Evolutionary conservation across 805 yeast genomes (phyloP).

Genomic region (Candida stauntonica): DNA sequence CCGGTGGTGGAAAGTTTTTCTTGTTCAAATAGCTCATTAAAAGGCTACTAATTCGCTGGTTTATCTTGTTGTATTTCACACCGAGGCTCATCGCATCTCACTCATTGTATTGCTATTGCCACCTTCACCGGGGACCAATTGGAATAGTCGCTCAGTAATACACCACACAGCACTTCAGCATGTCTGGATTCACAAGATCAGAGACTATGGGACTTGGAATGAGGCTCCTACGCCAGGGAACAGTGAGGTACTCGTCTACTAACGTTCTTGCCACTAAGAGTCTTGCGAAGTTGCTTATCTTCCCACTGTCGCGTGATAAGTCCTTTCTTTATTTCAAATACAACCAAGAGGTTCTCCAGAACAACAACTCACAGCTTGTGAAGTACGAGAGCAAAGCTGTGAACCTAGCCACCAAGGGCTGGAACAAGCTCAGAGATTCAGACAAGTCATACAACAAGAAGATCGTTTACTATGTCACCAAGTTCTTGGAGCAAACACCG

Average conservation of each 20-base stretch:
- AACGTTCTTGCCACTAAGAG: slow-evolving; percentile 22
- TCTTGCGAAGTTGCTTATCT: slow-evolving; percentile 57
- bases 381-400: slow-evolving; percentile 42
- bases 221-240: no score
- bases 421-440: slow-evolving; percentile 60
- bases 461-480: slow-evolving; percentile 50
- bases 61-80: no score
- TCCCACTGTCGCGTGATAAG: slow-evolving; percentile 64
- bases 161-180: no score
- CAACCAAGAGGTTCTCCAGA: slow-evolving; percentile 30
- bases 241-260: slow-evolving; percentile 10
- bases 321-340: slow-evolving; percentile 70
- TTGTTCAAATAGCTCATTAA: no score
- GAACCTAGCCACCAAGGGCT: slow-evolving; percentile 47
- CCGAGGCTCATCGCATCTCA: no score
- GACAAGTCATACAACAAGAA: slow-evolving; percentile 50
- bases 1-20: no score
- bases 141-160: no score
- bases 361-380: slow-evolving; percentile 34
- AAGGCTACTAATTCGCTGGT: no score
- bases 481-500: slow-evolving; percentile 58
- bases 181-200: no score
- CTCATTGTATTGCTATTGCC: no score
- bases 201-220: not conserved
- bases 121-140: no score